Base-by-base conservation (phyloP, 805 yeast species). In the Wickerhamomyces bovis region DNA sequence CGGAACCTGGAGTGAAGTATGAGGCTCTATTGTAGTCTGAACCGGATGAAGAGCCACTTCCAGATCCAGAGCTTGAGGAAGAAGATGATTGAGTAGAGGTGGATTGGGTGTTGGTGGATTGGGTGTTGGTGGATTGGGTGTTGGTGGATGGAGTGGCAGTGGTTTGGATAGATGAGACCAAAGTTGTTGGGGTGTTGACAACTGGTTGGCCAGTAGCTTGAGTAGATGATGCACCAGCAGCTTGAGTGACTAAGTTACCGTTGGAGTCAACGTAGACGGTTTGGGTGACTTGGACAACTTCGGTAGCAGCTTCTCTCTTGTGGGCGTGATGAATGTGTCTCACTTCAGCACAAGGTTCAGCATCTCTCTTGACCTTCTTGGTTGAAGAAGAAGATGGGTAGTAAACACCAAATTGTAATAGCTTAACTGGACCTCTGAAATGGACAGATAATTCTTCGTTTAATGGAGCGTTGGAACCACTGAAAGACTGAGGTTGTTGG, bases 341-440 rank as follows among this genome's bases (percentile, higher is more conserved):
- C 44, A 53, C 56, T 39, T 53, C 53, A 39, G 58, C 57, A 56
- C 63, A 57, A 42, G 52, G 46, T 54, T 64, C 70, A 10, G 61
- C 68, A 51, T 69, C 74, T 64, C 75, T 75, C 59, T 71, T 73
- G 52, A 70, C 65, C 55, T 70, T 64, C 44, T 66, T 50, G 25
- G 68, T 11, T 26, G 38, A 52, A 39, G 72, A 57, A n/a, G 74
- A 55, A 22, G 77, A 62, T 53, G 88, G 90, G 61, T 83, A 81
- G 75, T 90, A 94, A 46, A 88, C 97, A 67, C 90, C 97, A 63
- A 94, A 89, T 70, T 88, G 88, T 61, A 73, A 70, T 63, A 89
- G 78, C 63, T 78, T 75, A 57, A 89, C 62, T 33, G 96, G 96
- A 58, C 96, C 96, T 74, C 96, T 83, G 75, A 88, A 85, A 67